Base-by-base conservation (phyloP, 495 filamentous ascomycete genomes). In the Aspergillus wentii region DNA sequence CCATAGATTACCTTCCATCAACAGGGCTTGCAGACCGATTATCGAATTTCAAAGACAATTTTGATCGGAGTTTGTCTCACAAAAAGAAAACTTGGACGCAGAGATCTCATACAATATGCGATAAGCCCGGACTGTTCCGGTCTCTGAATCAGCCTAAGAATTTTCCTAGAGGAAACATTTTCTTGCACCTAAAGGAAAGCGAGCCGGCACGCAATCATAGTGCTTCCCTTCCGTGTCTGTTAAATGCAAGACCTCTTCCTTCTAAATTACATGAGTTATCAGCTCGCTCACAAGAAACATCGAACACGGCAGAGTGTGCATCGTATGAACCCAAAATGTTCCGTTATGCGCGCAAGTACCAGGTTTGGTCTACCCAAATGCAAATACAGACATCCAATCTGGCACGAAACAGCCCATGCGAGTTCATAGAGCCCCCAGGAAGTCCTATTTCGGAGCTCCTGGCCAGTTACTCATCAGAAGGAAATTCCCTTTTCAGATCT, bases 321-420 rank as follows among this genome's bases (percentile, higher is more conserved):
- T 28, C 25, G 25, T 28, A 1, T 38, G 10, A 5, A 38, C n/a
- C n/a, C n/a, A n/a, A n/a, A n/a, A n/a, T n/a, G 14, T 16, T 42
- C 2, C 34, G 22, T 32, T 11, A 39, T 26, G 38, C 41, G 21
- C 42, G 46, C 3, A 67, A 42, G 30, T 57, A 61, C 32, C 52
- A 56, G 21, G 36, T 43, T 15, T 71, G 67, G 67, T 62, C 65
- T 7, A 56, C 63, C 14, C 47, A 52, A 19, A 61, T 71, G 59
- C 57, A 66, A 30, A 14, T 68, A 6, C 44, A 55, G 28, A 43
- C 54, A 15, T 35, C 35, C 2, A 40, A 40, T 8, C 25, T 20
- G 8, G 21, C 40, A 2, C 16, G 41, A 11, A 17, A 43, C 17
- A 38, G 46, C 18, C 32, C 40, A 2, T 29, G 36, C 6, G 53